These are phyloP conservation scores for Colletotrichum trifolii DNA, from an alignment of 2,329 filamentous ascomycete genomes.

Conservation along the genomic window DNA sequence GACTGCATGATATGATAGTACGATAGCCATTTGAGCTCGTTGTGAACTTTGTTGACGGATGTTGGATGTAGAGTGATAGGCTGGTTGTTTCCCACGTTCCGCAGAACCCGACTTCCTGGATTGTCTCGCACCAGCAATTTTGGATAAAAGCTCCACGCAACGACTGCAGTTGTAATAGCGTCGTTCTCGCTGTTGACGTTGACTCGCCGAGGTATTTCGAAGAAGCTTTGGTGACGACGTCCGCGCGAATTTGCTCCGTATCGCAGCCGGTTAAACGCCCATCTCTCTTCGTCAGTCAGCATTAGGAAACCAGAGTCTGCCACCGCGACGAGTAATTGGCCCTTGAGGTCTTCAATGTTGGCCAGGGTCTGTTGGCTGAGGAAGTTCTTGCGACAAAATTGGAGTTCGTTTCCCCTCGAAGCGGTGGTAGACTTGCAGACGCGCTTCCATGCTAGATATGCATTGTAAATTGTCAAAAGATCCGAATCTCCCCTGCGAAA, in stretches of 20 bases:
- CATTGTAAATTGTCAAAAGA: slow-evolving; percentile 91
- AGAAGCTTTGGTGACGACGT: slow-evolving; percentile 78
- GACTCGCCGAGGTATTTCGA: slow-evolving; percentile 80
- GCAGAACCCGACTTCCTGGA: slow-evolving; percentile 76
- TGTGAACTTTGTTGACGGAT: slow-evolving; percentile 83
- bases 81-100: slow-evolving; percentile 94
- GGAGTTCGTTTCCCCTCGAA: slow-evolving; percentile 76
- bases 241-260: slow-evolving; percentile 63
- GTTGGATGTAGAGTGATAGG: slow-evolving; percentile 86
- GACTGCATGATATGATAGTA: slow-evolving; percentile 99
- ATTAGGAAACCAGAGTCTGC: slow-evolving; percentile 86
- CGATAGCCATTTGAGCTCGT: slow-evolving; percentile 82
- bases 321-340: slow-evolving; percentile 85
- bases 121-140: slow-evolving; percentile 87
- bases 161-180: slow-evolving; percentile 79
- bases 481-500: slow-evolving; percentile 93
- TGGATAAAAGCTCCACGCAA: slow-evolving; percentile 95
- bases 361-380: slow-evolving; percentile 87
- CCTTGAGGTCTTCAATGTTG: slow-evolving; percentile 96
- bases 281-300: slow-evolving; percentile 78
- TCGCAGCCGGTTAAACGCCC: slow-evolving; percentile 74
- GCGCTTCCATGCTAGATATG: slow-evolving; percentile 88
- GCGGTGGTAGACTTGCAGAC: slow-evolving; percentile 75
- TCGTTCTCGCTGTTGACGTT: slow-evolving; percentile 85
- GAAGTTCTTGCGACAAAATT: slow-evolving; percentile 96